These are phyloP conservation scores for Coccomyxa subellipsoidea DNA, from an alignment of 163 green algal species.

Conservation along the genomic window DNA sequence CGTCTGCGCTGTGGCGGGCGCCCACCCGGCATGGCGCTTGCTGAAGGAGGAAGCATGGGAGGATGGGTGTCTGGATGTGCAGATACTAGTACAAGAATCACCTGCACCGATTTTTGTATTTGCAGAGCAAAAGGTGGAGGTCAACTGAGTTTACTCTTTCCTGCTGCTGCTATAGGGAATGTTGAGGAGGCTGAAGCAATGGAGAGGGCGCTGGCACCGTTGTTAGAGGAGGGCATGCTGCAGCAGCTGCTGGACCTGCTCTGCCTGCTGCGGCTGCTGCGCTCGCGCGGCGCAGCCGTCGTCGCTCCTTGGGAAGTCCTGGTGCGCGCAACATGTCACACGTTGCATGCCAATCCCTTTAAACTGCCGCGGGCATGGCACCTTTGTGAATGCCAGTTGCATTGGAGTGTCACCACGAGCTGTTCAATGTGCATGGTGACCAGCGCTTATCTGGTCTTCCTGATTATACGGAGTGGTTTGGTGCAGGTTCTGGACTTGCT, in stretches of 20 bases:
- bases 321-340: no score
- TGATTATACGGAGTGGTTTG: no score
- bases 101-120: no score
- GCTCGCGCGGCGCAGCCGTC: not conserved
- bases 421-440: no score
- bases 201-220: constrained; percentile 3
- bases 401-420: no score
- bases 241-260: constrained; percentile 18
- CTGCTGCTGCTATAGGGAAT: not conserved
- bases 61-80: no score
- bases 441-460: no score
- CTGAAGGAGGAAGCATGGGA: no score
- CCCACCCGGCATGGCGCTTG: no score
- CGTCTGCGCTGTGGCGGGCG: not conserved
- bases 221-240: constrained; percentile 13
- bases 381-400: not conserved
- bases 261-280: constrained; percentile 20
- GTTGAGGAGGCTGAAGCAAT: constrained; percentile 9
- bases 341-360: not conserved
- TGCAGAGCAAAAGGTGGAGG: no score
- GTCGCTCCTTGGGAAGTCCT: not conserved
- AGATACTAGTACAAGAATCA: no score
- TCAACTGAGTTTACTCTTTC: no score
- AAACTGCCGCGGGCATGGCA: not conserved
- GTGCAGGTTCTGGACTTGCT: not conserved